These are phyloP conservation scores for Colletotrichum camelliae DNA, from an alignment of 2,329 filamentous ascomycete species.

Conservation along the genomic window DNA sequence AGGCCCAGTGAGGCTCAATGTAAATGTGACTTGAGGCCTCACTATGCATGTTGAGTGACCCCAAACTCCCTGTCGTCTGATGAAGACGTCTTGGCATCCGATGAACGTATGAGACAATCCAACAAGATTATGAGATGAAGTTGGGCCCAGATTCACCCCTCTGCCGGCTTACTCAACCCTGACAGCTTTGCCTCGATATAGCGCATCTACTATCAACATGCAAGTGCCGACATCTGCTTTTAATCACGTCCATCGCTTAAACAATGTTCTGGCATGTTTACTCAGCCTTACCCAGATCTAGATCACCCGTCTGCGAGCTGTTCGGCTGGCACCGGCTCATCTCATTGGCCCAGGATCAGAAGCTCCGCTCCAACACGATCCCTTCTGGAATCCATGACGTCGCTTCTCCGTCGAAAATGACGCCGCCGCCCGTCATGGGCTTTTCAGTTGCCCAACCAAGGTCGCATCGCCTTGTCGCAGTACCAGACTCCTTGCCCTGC, in stretches of 20 bases:
- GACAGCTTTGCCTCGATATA: background rate
- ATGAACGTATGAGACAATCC: background rate
- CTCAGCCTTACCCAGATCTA: background rate
- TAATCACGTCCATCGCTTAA: background rate
- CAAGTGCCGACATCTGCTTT: background rate
- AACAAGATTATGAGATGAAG: background rate
- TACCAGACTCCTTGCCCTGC: background rate
- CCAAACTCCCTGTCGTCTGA: background rate
- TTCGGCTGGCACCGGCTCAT: background rate
- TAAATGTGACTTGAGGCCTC: background rate
- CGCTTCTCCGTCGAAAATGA: constrained; percentile 6
- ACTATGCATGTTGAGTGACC: rapidly evolving
- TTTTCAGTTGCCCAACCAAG: background rate
- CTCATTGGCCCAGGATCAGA: background rate
- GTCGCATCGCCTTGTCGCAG: background rate
- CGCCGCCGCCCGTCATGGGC: constrained; percentile 11
- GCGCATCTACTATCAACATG: background rate
- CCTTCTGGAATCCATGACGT: constrained; percentile 10
- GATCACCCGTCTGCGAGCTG: background rate
- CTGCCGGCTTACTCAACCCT: background rate
- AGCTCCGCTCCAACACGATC: background rate
- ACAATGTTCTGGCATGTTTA: background rate
- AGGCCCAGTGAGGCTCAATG: background rate
- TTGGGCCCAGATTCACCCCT: background rate
- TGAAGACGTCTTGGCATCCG: rapidly evolving